phyloP scores from a whole-genome alignment of 1,284 basidiomycete genomes.

The Chalciporus sp. region DNA sequence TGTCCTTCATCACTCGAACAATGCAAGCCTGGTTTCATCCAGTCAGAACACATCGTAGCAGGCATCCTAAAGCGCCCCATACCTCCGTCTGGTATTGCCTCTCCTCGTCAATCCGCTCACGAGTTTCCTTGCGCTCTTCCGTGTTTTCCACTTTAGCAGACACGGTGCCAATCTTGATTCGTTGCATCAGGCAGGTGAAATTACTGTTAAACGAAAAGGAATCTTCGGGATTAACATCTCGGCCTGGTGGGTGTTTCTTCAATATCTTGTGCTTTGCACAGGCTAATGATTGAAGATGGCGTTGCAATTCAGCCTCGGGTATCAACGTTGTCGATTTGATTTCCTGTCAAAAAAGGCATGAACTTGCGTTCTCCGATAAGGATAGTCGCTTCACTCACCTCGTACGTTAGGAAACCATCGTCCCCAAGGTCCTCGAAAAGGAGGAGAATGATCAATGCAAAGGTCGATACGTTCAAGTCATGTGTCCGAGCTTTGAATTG shows the following conservation, averaged over 20 bases:
- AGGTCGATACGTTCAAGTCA: conserved; percentile 93
- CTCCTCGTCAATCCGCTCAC: conserved; percentile 91
- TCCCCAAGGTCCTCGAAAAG: conserved; percentile 80
- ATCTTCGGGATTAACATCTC: conserved; percentile 79
- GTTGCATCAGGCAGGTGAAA: conserved; percentile 82
- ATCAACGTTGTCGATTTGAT: conserved; percentile 76
- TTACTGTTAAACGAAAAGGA: conserved; percentile 87
- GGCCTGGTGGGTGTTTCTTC: conserved; percentile 87
- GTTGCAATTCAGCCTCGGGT: conserved; percentile 78
- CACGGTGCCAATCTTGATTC: conserved; percentile 94
- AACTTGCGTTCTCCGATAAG: background rate
- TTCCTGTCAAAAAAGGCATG: conserved; percentile 46
- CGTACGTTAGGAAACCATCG: conserved; percentile 73
- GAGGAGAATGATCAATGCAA: conserved; percentile 86
- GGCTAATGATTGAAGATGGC: conserved; percentile 93
- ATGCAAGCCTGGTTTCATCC: conserved; percentile 77
- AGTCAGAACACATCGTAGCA: conserved; percentile 7
- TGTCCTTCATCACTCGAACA: conserved; percentile 97
- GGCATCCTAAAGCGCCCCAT: conserved; percentile 7
- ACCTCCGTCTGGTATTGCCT: conserved; percentile 90
- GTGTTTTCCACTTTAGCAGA: conserved; percentile 84
- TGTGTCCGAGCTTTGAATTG: conserved; percentile 81
- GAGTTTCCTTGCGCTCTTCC: conserved; percentile 91
- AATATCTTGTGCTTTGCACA: conserved; percentile 97
- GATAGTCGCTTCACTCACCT: conserved; percentile 46